These are phyloP conservation scores for Clarireedia monteithiana DNA, from an alignment of 2,329 filamentous ascomycete species.

Conservation along the genomic window DNA sequence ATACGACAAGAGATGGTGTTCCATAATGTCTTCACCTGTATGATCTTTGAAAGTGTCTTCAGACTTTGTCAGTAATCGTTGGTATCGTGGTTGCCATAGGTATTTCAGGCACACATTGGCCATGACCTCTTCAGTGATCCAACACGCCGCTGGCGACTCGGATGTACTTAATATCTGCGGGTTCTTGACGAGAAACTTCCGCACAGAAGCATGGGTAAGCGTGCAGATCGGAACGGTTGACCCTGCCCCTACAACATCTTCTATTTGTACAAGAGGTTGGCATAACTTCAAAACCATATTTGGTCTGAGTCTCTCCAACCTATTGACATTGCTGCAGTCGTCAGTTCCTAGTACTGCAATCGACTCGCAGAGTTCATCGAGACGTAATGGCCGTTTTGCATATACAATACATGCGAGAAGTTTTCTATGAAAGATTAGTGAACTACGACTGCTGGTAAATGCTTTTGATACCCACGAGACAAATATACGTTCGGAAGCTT, in stretches of 20 bases:
- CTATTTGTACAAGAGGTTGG: neutral
- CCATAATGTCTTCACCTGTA: neutral
- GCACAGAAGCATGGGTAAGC: neutral
- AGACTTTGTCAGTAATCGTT: neutral
- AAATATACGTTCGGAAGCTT: neutral
- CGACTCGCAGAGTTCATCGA: slow-evolving; percentile 3
- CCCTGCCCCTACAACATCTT: neutral
- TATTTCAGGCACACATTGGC: slow-evolving; percentile 1
- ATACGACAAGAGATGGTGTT: neutral
- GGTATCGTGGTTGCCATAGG: slow-evolving; percentile 1
- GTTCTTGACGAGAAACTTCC: neutral
- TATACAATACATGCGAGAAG: neutral
- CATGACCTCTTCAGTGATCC: neutral
- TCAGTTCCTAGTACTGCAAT: neutral
- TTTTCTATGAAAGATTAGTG: neutral
- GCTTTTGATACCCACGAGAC: neutral
- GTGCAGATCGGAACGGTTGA: neutral
- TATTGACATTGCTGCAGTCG: neutral
- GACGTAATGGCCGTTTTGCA: neutral
- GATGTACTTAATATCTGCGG: neutral
- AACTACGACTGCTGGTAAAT: neutral
- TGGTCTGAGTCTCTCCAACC: neutral
- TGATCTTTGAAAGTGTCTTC: neutral
- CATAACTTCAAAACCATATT: neutral
- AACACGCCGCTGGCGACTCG: neutral